These are phyloP conservation scores for Colletotrichum shisoi DNA, from an alignment of 2,329 filamentous ascomycete species.

Conservation along the genomic window DNA sequence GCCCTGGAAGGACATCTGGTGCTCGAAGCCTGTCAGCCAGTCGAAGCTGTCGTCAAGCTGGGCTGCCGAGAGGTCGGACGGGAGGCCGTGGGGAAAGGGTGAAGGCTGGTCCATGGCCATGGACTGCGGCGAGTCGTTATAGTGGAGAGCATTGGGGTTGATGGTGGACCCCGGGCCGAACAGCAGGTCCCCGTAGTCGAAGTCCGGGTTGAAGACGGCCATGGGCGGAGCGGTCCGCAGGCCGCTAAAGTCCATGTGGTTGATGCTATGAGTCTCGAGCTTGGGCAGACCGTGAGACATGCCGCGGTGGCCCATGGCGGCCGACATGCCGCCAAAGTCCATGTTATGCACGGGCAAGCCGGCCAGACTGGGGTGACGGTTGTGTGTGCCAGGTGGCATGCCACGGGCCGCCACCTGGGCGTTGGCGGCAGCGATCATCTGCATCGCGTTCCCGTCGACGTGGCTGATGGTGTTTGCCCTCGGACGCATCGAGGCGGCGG, in stretches of 20 bases:
- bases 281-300: slow-evolving; percentile 76
- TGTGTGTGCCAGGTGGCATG: slow-evolving; percentile 56
- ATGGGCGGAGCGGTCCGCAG: slow-evolving; percentile 79
- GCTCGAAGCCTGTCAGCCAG: slow-evolving; percentile 83
- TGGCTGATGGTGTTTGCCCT: slow-evolving; percentile 97
- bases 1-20: slow-evolving; percentile 73
- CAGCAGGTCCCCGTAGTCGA: slow-evolving; percentile 74
- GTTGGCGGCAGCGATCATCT: slow-evolving; percentile 71
- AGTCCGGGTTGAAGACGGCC: slow-evolving; percentile 69
- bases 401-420: slow-evolving; percentile 59
- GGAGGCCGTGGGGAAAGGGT: slow-evolving; percentile 65
- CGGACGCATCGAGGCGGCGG: slow-evolving; percentile 74
- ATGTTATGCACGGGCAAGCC: slow-evolving; percentile 68
- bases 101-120: slow-evolving; percentile 69
- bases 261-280: slow-evolving; percentile 78
- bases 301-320: slow-evolving; percentile 71
- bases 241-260: slow-evolving; percentile 69
- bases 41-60: slow-evolving; percentile 80
- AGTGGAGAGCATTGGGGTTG: slow-evolving; percentile 80
- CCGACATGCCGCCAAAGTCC: slow-evolving; percentile 76
- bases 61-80: slow-evolving; percentile 62
- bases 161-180: slow-evolving; percentile 74
- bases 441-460: slow-evolving; percentile 79
- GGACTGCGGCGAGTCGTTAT: slow-evolving; percentile 77
- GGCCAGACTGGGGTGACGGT: slow-evolving; percentile 77